A percentile compares a stretch with the other conserved stretches of the same genome.
Evolutionary conservation across 345 rosid species (phyloP).

Genomic region (Combretum micranthum): DNA sequence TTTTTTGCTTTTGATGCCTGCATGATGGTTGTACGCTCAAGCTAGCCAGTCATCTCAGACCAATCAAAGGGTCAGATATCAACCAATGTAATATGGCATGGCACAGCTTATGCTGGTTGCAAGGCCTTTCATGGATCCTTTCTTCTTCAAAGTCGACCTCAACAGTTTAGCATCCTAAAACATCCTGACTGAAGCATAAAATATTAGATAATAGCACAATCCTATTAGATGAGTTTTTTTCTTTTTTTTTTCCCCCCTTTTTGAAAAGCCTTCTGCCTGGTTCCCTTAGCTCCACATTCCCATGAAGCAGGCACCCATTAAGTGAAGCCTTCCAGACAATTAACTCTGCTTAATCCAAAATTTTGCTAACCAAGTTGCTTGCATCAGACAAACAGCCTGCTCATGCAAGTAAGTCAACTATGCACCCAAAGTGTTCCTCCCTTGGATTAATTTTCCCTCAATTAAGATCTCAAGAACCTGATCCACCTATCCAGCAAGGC

Average conservation of each 20-base stretch:
- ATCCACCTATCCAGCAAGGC: conserved; percentile 30
- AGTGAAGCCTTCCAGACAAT: conserved; percentile 35
- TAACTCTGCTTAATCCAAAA: conserved; percentile 18
- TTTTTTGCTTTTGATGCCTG: too few species aligned
- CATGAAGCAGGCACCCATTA: conserved; percentile 29
- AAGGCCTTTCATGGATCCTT: conserved; percentile 25
- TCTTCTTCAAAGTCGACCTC: conserved; percentile 24
- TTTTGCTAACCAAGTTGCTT: conserved; percentile 10
- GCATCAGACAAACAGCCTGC: conserved; percentile 35
- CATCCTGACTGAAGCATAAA: conserved; percentile 38
- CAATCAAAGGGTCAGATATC: too few species aligned
- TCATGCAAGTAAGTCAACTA: conserved; percentile 33
- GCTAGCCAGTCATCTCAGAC: too few species aligned
- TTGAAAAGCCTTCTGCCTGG: conserved; percentile 20
- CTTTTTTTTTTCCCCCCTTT: too few species aligned
- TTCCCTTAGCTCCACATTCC: conserved; percentile 31
- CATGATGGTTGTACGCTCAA: too few species aligned
- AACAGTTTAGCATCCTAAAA: conserved; percentile 40
- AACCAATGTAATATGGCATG: conserved; percentile 6
- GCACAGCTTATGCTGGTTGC: conserved; percentile 26
- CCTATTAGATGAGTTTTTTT: conserved; percentile 13
- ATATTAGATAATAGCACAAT: conserved; percentile 35
- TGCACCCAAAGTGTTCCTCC: conserved; percentile 29
- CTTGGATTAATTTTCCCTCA: conserved; percentile 22
- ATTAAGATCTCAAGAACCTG: conserved; percentile 35